Evolutionary conservation across 805 yeast genomes (phyloP), one percentile per base, ranked within the genome.

Genomic region (Candida sakaeoensis): DNA sequence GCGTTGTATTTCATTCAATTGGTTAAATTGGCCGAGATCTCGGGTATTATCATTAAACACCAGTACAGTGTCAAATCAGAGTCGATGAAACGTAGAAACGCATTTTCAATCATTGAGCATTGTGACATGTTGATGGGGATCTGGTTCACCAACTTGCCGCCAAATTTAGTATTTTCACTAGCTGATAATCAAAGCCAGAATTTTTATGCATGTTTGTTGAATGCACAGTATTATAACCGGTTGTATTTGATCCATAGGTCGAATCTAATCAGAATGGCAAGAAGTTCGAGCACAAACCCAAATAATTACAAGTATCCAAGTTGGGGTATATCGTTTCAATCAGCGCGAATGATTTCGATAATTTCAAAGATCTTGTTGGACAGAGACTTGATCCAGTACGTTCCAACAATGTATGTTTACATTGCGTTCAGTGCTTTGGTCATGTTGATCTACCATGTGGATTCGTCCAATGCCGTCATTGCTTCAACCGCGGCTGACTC

Each of bases 281-380:
- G 61, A 40, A 60, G 68, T 17, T 58, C 61, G 8, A 60, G 70
- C 2, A 59, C 69, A 1, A 59, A 60, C 39, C 70, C 72, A 12
- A 62, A 58, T 46, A 70, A 66, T 52, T 70, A 61, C 61, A 68
- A 55, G 48, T 80, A 79, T 54, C 86, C 87, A 5, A 76, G 84
- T n/a, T 79, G 86, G 82, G 86, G 89, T 8, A 82, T 84, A 42
- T 84, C 88, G 2, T 84, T 83, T 67, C 87, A 82, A 57, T 85
- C 90, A 1, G 88, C 93, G 1, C 77, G 85, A 51, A 79, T 82
- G 78, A 79, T 85, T 46, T 74, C 85, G 4, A 68, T 75, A 31
- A 79, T 85, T 40, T 70, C 78, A 21, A 79, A 79, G 36, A 79
- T 75, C 42, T 49, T 85, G 42, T 49, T 70, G 28, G 74, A 71